These are phyloP conservation scores for Penicillium egyptiacum DNA, from an alignment of 495 filamentous ascomycete genomes.

Conservation along the genomic window DNA sequence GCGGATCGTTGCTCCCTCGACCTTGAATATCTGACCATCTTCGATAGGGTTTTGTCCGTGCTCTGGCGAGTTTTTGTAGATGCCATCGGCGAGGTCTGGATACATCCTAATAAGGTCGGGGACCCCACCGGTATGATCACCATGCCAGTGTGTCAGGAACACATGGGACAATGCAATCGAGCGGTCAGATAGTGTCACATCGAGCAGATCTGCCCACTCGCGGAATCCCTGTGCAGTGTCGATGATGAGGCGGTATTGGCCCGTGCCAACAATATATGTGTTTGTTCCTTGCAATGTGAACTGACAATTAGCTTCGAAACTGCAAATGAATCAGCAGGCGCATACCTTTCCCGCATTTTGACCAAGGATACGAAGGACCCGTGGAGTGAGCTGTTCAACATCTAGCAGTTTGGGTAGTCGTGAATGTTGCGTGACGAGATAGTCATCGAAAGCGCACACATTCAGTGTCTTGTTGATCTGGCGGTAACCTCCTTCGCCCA, in stretches of 20 bases:
- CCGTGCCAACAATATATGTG: background rate
- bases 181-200: background rate
- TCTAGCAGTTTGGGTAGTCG: background rate
- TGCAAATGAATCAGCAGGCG: too few species aligned
- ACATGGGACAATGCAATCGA: background rate
- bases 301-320: background rate
- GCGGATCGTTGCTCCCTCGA: background rate
- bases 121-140: background rate
- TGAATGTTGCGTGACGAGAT: background rate
- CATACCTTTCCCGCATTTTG: background rate
- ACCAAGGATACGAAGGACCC: background rate
- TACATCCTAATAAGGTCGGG: background rate
- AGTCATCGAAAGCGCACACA: background rate
- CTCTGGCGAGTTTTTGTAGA: background rate
- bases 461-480: background rate
- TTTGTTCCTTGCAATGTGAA: background rate
- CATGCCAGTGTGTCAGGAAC: background rate
- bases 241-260: background rate
- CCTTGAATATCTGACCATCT: background rate
- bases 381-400: background rate
- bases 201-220: background rate
- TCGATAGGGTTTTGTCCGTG: background rate
- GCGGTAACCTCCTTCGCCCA: background rate
- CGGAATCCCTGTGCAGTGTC: background rate
- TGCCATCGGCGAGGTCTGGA: background rate